A percentile compares a stretch with the other conserved stretches of the same genome.
Conservation (phyloP, 108 stramenopile genomes). For the Seminavis robusta region DNA sequence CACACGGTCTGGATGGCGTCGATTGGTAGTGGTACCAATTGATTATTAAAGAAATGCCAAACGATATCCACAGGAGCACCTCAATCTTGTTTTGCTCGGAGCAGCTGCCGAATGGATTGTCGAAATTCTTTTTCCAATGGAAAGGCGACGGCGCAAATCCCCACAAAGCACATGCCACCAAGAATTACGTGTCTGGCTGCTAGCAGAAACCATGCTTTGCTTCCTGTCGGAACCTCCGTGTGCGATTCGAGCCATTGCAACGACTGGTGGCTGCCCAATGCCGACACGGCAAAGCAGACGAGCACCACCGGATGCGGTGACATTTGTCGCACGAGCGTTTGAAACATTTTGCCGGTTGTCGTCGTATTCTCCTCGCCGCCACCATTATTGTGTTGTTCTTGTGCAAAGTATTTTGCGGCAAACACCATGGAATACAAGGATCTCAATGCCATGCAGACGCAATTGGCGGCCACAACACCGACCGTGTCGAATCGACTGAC, state of each 20-base stretch:
- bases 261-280: conserved; percentile 29
- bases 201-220: conserved; percentile 45
- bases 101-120: conserved; percentile 22
- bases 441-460: conserved; percentile 68
- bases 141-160: conserved; percentile 17
- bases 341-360: neutral
- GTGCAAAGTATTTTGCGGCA: conserved; percentile 59
- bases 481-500: conserved; percentile 53
- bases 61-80: no score
- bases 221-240: conserved; percentile 23
- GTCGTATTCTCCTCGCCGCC: neutral
- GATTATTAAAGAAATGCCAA: no score
- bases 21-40: no score
- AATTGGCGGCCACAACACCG: conserved; percentile 76
- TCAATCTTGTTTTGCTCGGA: conserved; percentile 23
- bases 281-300: conserved; percentile 39
- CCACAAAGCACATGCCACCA: conserved; percentile 41
- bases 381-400: neutral
- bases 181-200: conserved; percentile 52
- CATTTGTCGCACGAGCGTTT: conserved; percentile 25
- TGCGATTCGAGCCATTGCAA: conserved; percentile 8
- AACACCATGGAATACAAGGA: conserved; percentile 62
- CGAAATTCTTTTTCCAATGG: conserved; percentile 42
- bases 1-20: no score
- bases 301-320: conserved; percentile 59